Base-by-base conservation (phyloP, 2,329 filamentous ascomycete genomes). In the Colletotrichum filicis region DNA sequence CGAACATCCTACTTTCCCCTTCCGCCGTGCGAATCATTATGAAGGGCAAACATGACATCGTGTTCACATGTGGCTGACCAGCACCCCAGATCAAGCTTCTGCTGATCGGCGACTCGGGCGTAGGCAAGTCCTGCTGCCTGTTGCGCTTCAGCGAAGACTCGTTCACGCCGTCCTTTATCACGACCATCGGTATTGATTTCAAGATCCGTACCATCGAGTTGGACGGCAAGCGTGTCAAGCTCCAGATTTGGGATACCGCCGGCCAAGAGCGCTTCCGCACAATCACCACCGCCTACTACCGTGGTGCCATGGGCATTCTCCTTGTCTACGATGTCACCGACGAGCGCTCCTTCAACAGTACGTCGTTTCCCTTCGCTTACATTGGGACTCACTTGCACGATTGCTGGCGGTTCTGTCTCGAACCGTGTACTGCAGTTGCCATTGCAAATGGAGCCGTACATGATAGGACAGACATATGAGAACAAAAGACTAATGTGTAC, bases 211-310 rank as follows among this genome's bases (percentile, higher is more conserved):
- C 97, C 76, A 99, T 99, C 86, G 97, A 99, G 87, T 89, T 99
- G 78, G 97, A 99, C 86, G 96, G 96, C 83, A 99, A 99, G 91
- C 91, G 96, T 75, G 97, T 99, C 80, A 99, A 99, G 90, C 87
- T 99, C 82, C 97, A 99, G 88, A 99, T 99, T 86, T 99, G 97
- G 97, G 97, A 99, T 82, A 99, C 97, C 30, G 97, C 97, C 66
- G 97, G 97, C 68, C 97, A 99, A 85, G 97, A 99, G 87, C 93
- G 97, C 75, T 99, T 99, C 90, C 92, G 97, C 77, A 99, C 97
- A 76, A 99, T 99, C 86, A 99, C 97, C 66, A 98, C 97, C 60
- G 96, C 97, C 77, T 99, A 99, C 87, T 99, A 99, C 86, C 91
- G 97, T 81, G 97, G 97, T 80, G 97, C 97, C 77, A 98, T 98